These are phyloP conservation scores for Cyclotella kingstonii DNA, from an alignment of 108 stramenopile species.

Conservation along the genomic window DNA sequence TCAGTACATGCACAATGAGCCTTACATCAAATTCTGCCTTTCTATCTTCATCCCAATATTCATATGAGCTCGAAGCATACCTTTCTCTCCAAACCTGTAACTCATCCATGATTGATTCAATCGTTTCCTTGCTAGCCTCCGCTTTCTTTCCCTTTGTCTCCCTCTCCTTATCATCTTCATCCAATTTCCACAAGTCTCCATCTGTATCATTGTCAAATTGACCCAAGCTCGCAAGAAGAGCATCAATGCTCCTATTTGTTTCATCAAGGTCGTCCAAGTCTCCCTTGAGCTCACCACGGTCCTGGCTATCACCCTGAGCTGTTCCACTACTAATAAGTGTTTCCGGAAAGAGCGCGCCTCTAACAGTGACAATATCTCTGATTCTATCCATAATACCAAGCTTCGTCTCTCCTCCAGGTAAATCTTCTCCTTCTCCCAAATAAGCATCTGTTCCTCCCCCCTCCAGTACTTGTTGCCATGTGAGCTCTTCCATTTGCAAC, in stretches of 20 bases:
- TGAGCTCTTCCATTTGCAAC: slow-evolving; percentile 66
- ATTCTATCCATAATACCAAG: slow-evolving; percentile 40
- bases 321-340: slow-evolving; percentile 32
- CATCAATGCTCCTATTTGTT: slow-evolving; percentile 49
- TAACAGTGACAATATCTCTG: slow-evolving; percentile 60
- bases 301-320: slow-evolving; percentile 14
- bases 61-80: slow-evolving; percentile 55
- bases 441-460: slow-evolving; percentile 70
- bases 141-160: slow-evolving; percentile 30
- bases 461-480: slow-evolving; percentile 67
- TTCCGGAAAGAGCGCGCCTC: slow-evolving; percentile 82
- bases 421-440: slow-evolving; percentile 38
- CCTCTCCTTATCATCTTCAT: slow-evolving; percentile 34
- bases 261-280: slow-evolving; percentile 36
- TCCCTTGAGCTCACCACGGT: slow-evolving; percentile 3
- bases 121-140: slow-evolving; percentile 24
- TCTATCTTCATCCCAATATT: slow-evolving; percentile 56
- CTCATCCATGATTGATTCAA: slow-evolving; percentile 56
- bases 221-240: slow-evolving; percentile 54
- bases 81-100: slow-evolving; percentile 72
- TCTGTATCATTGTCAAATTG: slow-evolving; percentile 49
- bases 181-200: slow-evolving; percentile 28
- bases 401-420: slow-evolving; percentile 19
- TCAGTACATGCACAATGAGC: slow-evolving; percentile 1
- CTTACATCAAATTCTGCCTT: slow-evolving; percentile 69